phyloP scores from a whole-genome alignment of 805 yeast species.

The Metschnikowia noctiluminum region DNA sequence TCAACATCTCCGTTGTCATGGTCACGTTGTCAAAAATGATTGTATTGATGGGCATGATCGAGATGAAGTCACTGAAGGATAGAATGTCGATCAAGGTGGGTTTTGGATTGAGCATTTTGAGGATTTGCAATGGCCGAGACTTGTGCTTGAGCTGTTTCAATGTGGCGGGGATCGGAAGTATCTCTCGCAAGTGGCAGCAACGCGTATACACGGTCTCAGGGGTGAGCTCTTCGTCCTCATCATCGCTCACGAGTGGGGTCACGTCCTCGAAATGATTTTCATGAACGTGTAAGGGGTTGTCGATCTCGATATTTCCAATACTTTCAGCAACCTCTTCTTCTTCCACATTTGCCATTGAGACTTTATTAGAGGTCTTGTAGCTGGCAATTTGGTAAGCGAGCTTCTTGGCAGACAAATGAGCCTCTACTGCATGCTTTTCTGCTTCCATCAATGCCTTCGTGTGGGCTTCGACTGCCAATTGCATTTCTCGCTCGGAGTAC shows the following conservation, averaged over 20 bases:
- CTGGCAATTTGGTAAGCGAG: slow-evolving; percentile 62
- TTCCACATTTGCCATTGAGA: slow-evolving; percentile 13
- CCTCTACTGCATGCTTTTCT: slow-evolving; percentile 70
- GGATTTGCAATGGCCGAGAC: slow-evolving; percentile 48
- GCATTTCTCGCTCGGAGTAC: slow-evolving; percentile 47
- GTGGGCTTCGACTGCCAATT: slow-evolving; percentile 58
- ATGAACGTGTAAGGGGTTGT: slow-evolving; percentile 66
- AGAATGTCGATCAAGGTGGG: slow-evolving; percentile 57
- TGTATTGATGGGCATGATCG: slow-evolving; percentile 53
- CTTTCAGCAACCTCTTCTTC: slow-evolving; percentile 20
- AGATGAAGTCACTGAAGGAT: slow-evolving; percentile 55
- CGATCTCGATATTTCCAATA: slow-evolving; percentile 47
- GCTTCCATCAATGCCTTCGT: slow-evolving; percentile 55
- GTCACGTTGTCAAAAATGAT: slow-evolving; percentile 57
- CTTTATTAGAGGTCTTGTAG: slow-evolving; percentile 28
- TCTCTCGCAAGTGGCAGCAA: slow-evolving; percentile 48
- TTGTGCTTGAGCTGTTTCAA: slow-evolving; percentile 52
- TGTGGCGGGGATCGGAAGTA: slow-evolving; percentile 49
- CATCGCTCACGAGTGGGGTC: slow-evolving; percentile 12
- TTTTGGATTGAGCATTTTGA: slow-evolving; percentile 54
- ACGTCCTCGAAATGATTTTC: slow-evolving; percentile 44
- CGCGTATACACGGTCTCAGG: slow-evolving; percentile 49
- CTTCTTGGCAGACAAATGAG: slow-evolving; percentile 66
- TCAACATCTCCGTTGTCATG: slow-evolving; percentile 52
- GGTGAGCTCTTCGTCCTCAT: slow-evolving; percentile 25